Evolutionary conservation across 176 grass and related monocot genomes (phyloP), one percentile per base, ranked within the genome.

Genomic region (Elymus sibiricus): DNA sequence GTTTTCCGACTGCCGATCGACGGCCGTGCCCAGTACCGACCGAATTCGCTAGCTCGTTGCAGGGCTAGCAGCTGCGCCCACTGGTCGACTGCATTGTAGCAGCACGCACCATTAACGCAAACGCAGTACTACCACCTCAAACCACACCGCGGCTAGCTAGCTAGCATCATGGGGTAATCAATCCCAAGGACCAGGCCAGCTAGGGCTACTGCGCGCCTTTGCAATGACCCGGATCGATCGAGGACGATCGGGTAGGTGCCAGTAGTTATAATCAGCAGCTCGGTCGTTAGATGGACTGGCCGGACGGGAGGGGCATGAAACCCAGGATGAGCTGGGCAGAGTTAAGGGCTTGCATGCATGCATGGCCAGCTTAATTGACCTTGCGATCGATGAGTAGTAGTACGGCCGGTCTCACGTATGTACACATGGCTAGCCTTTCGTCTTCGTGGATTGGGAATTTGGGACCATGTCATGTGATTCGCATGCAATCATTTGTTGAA

Each of bases 161-260:
- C 11, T 12, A 28, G 15, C 24, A 78, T 79, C 73, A 83, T 72
- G 64, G n/a, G 16, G 64, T 64, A 64, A 84, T 72, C 67, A 79
- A 51, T 77, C 39, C 2, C 71, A 15, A 28, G 74, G 65, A 17
- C 64, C 64, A 71, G 74, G 25, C 53, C 46, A 68, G 15, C 66
- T 64, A 79, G 12, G 70, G 43, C 78, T 65, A 66, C 68, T 74
- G 55, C 29, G 27, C 40, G 25, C 70, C n/a, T 49, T 63, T 68
- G 73, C 65, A 84, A 32, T 51, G 65, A 14, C 63, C 74, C 16
- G 64, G 80, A 27, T 27, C 13, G 12, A 44, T 26, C 39, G 13
- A 78, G 39, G 42, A 28, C 59, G 59, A 76, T 25, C 9, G 22
- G 13, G 38, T 64, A 62, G 67, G 38, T 19, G 46, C 24, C 25